Evolutionary conservation across 1,139 yeast species (phyloP).

Genomic region (Lizanozyma gosingica): DNA sequence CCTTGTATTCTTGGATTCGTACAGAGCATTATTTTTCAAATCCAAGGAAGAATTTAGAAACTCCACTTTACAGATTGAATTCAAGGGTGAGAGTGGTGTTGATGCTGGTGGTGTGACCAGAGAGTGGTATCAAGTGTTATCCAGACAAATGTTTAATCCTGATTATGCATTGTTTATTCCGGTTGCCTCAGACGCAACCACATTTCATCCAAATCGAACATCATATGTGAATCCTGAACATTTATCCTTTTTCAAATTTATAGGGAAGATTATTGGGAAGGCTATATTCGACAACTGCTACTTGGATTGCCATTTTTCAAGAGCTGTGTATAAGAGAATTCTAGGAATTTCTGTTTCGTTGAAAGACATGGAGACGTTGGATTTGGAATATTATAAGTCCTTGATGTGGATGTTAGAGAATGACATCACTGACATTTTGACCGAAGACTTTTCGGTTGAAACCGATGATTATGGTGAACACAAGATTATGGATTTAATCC

Average conservation of each 20-base stretch:
- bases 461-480: conserved; percentile 93
- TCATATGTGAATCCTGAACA: conserved; percentile 94
- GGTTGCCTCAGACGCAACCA: conserved; percentile 84
- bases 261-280: conserved; percentile 90
- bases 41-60: conserved; percentile 66
- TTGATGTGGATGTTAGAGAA: conserved; percentile 95
- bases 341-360: conserved; percentile 75
- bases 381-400: conserved; percentile 86
- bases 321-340: conserved; percentile 88
- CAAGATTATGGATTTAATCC: conserved; percentile 67
- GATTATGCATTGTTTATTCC: conserved; percentile 92
- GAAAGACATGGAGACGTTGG: conserved; percentile 92
- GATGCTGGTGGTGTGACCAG: conserved; percentile 98
- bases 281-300: conserved; percentile 85
- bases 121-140: conserved; percentile 94
- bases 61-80: conserved; percentile 67
- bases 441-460: conserved; percentile 93
- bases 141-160: conserved; percentile 94
- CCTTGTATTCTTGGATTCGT: conserved; percentile 87
- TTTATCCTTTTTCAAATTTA: conserved; percentile 83
- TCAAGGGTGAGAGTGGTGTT: conserved; percentile 91
- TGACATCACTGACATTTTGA: conserved; percentile 91
- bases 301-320: conserved; percentile 89
- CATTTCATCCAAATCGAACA: conserved; percentile 92
- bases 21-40: conserved; percentile 75